Conservation (phyloP, 208 protist species). For the Borovskyia barvae region DNA sequence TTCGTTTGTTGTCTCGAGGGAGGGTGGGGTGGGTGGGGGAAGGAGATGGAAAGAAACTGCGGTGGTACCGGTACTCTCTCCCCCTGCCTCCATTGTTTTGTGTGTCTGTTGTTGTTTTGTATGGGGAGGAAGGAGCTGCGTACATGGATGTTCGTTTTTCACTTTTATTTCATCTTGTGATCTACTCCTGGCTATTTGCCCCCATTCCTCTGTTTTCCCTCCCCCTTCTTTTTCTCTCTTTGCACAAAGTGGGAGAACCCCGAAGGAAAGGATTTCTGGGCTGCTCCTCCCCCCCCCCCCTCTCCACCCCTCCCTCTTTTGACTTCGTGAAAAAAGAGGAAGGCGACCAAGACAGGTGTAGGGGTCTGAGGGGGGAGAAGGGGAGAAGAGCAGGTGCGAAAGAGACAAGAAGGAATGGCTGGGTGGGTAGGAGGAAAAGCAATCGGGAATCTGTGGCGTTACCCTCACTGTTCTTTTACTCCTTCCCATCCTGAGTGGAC, state of each 20-base stretch:
- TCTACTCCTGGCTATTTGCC: not conserved
- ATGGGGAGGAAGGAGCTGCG: not conserved
- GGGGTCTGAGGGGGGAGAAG: not conserved
- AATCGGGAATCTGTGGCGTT: too few species aligned
- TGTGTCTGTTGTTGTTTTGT: not conserved
- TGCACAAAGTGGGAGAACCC: not conserved
- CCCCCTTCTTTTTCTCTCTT: not conserved
- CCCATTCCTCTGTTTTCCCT: not conserved
- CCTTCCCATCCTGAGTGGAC: too few species aligned
- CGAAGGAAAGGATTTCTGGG: too few species aligned
- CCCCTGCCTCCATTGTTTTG: not conserved
- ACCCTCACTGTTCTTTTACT: too few species aligned
- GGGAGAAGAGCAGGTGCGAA: not conserved
- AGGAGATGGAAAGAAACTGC: too few species aligned
- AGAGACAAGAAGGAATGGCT: too few species aligned
- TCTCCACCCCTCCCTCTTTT: too few species aligned
- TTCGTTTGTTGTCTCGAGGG: too few species aligned
- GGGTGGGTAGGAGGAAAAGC: too few species aligned
- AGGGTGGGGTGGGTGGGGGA: too few species aligned
- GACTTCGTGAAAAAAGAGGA: slow-evolving; percentile 1
- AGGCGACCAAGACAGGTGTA: not conserved
- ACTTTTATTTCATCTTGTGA: not conserved
- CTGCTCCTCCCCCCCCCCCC: too few species aligned
- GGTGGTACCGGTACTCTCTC: not conserved
- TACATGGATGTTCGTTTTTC: not conserved